phyloP scores from a whole-genome alignment of 202 grass and related monocot species.

The Eragrostis tef region DNA sequence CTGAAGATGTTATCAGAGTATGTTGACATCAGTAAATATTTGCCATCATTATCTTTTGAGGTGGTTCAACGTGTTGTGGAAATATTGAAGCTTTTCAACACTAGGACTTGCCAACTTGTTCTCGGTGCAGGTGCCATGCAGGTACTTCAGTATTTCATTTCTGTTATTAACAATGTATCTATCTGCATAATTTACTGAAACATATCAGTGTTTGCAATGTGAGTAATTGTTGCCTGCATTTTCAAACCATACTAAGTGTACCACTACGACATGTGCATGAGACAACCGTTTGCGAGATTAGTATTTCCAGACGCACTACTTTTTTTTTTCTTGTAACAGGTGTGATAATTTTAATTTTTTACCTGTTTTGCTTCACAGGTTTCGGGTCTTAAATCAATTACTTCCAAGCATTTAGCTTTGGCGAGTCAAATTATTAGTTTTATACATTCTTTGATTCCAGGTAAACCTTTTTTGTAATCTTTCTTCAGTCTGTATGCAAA shows the following conservation, averaged over 20 bases:
- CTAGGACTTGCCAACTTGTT: constrained; percentile 92
- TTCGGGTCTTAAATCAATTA: constrained; percentile 98
- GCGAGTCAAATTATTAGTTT: constrained; percentile 98
- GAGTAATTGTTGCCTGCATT: constrained; percentile 26
- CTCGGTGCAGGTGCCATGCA: constrained; percentile 99
- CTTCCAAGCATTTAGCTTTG: constrained; percentile 97
- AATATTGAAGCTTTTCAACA: constrained; percentile 98
- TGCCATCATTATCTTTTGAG: constrained; percentile 91
- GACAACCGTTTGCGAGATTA: constrained; percentile 17
- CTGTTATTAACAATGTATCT: constrained; percentile 15
- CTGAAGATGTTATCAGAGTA: constrained; percentile 99
- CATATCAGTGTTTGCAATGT: neutral
- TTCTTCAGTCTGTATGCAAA: neutral
- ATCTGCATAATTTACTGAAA: neutral
- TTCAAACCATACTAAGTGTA: constrained; percentile 7
- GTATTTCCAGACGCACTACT: neutral
- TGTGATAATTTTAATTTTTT: constrained; percentile 16
- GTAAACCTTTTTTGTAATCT: constrained; percentile 50
- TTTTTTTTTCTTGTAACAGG: constrained; percentile 9
- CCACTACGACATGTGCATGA: neutral
- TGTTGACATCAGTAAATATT: constrained; percentile 96
- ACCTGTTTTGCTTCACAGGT: constrained; percentile 65
- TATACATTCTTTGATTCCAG: constrained; percentile 88
- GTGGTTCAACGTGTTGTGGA: constrained; percentile 95
- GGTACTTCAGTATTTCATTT: constrained; percentile 52